These are phyloP conservation scores for Phytophthora multivora DNA, from an alignment of 352 stramenopile species.

Conservation along the genomic window DNA sequence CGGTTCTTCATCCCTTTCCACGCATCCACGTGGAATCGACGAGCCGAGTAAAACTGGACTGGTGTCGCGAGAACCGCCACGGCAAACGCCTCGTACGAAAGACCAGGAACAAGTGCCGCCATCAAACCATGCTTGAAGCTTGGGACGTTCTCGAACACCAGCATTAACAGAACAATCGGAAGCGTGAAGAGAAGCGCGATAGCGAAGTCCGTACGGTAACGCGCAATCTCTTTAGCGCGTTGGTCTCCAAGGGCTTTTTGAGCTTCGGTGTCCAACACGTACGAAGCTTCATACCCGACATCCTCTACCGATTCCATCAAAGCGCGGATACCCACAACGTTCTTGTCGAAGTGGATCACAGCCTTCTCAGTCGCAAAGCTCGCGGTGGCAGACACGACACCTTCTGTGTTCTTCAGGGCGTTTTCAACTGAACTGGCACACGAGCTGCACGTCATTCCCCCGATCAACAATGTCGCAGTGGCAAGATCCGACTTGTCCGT, in stretches of 20 bases:
- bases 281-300: conserved; percentile 24
- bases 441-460: conserved; percentile 91
- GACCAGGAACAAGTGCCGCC: conserved; percentile 45
- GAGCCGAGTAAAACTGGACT: conserved; percentile 94
- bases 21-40: conserved; percentile 93
- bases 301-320: conserved; percentile 85
- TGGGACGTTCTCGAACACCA: conserved; percentile 70
- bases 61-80: conserved; percentile 89
- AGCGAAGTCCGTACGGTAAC: conserved; percentile 81
- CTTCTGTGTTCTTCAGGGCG: conserved; percentile 57
- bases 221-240: conserved; percentile 64
- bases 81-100: conserved; percentile 70
- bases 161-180: conserved; percentile 92
- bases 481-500: conserved; percentile 34
- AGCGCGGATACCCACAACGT: conserved; percentile 58
- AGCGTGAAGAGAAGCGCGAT: conserved; percentile 90
- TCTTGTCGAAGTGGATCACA: conserved; percentile 66
- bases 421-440: conserved; percentile 86
- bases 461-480: conserved; percentile 63
- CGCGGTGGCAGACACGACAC: conserved; percentile 70
- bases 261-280: conserved; percentile 56
- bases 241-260: conserved; percentile 77
- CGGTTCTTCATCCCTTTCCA: conserved; percentile 90
- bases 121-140: conserved; percentile 52
- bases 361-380: conserved; percentile 84